phyloP scores from a whole-genome alignment of 495 filamentous ascomycete species.

The Annulohypoxylon moriforme region DNA sequence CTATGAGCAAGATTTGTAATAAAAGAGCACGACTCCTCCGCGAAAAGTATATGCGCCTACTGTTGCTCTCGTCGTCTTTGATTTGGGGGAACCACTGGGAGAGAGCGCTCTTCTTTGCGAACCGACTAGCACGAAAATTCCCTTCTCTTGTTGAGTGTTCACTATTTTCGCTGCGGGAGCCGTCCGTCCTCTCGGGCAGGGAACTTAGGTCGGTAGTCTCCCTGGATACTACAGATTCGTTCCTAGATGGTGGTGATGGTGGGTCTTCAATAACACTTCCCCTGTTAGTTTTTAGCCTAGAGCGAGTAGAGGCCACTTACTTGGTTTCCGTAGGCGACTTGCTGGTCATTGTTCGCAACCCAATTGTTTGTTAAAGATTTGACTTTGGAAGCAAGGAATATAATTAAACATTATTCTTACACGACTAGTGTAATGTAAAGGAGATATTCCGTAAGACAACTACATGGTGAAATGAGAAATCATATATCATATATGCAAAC shows the following conservation, averaged over 20 bases:
- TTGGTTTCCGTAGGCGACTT: not conserved
- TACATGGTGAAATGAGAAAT: not conserved
- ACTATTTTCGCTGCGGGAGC: not conserved
- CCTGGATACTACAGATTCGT: not conserved
- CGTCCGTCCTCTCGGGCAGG: not conserved
- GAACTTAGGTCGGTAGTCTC: not conserved
- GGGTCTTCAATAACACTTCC: not conserved
- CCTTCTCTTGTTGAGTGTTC: not conserved
- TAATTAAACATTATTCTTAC: not conserved
- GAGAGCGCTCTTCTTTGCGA: conserved; percentile 30
- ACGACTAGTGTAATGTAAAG: not conserved
- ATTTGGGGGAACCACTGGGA: conserved; percentile 44
- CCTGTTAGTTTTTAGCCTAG: not conserved
- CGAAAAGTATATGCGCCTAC: conserved; percentile 26
- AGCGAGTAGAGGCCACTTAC: not conserved
- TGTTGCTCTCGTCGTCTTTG: conserved; percentile 27
- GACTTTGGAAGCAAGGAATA: not conserved
- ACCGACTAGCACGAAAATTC: conserved; percentile 2
- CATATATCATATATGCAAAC: not conserved
- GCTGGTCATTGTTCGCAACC: not conserved
- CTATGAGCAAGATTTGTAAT: conserved; percentile 31
- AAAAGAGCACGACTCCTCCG: conserved; percentile 32
- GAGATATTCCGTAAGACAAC: not conserved
- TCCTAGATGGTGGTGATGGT: not conserved
- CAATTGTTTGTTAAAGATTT: not conserved